Conservation (phyloP, 345 rosid species). For the Geranium brycei region DNA sequence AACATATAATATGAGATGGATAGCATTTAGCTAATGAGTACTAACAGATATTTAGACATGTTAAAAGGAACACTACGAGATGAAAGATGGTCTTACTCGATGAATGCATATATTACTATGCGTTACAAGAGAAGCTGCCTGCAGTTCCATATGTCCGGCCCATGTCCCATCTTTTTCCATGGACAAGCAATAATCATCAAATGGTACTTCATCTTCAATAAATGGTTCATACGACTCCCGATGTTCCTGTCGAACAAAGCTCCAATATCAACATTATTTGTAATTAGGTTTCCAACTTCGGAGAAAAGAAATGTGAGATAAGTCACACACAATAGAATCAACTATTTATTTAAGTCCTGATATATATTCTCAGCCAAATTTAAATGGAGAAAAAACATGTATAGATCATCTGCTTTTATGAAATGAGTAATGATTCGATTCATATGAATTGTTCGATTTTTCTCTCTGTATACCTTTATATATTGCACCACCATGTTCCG, state of each 20-base stretch:
- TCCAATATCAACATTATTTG: constrained; percentile 12
- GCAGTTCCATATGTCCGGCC: constrained; percentile 96
- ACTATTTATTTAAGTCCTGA: neutral
- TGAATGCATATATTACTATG: constrained; percentile 75
- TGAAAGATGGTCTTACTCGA: constrained; percentile 29
- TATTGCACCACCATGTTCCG: constrained; percentile 62
- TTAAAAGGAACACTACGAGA: neutral
- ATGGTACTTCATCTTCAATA: constrained; percentile 82
- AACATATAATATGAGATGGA: neutral
- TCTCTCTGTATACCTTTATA: constrained; percentile 34
- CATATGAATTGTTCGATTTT: neutral
- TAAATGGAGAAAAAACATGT: neutral
- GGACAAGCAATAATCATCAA: constrained; percentile 67
- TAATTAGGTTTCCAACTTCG: neutral
- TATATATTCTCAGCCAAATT: neutral
- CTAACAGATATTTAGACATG: neutral
- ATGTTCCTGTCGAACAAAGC: constrained; percentile 35
- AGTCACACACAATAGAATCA: no score
- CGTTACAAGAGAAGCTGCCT: constrained; percentile 87
- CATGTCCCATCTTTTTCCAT: constrained; percentile 88
- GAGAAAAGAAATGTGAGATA: neutral
- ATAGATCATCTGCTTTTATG: neutral
- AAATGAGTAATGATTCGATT: neutral
- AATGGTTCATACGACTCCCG: constrained; percentile 79
- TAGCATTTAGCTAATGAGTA: neutral